Conservation (phyloP, 176 grass and related monocot genomes). For the Secale cereale region DNA sequence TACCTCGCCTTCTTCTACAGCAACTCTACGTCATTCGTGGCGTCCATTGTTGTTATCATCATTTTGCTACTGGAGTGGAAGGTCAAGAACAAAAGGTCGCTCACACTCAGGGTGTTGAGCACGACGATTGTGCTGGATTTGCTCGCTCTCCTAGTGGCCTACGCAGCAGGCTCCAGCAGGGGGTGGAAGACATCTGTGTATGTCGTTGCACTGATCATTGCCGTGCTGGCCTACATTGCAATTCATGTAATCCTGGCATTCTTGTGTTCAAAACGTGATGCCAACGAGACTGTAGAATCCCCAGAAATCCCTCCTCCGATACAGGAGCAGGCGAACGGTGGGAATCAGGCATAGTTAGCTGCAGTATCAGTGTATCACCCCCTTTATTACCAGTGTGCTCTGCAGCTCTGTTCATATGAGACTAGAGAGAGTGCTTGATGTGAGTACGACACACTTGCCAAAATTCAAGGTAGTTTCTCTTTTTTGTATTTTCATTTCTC, state of each 20-base stretch:
- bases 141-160: not conserved
- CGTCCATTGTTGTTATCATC: conserved; percentile 26
- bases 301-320: not conserved
- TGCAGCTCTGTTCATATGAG: too few relatives aligned
- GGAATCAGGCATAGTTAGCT: not conserved
- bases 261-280: not conserved
- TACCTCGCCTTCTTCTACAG: conserved; percentile 45
- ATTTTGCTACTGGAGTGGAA: not conserved
- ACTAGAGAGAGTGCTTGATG: too few relatives aligned
- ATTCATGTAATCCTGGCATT: not conserved
- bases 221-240: not conserved
- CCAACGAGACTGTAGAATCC: too few relatives aligned
- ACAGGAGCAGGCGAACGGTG: not conserved
- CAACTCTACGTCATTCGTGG: conserved; percentile 30
- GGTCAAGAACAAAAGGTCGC: not conserved
- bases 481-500: not conserved
- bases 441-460: not conserved
- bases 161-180: not conserved
- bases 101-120: not conserved
- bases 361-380: too few relatives aligned
- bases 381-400: not conserved
- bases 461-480: not conserved
- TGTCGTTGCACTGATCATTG: not conserved
- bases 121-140: not conserved
- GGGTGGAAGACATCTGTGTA: not conserved